These are phyloP conservation scores for Neophaeococcomyces aloes DNA, from an alignment of 2,329 filamentous ascomycete genomes.

Conservation along the genomic window DNA sequence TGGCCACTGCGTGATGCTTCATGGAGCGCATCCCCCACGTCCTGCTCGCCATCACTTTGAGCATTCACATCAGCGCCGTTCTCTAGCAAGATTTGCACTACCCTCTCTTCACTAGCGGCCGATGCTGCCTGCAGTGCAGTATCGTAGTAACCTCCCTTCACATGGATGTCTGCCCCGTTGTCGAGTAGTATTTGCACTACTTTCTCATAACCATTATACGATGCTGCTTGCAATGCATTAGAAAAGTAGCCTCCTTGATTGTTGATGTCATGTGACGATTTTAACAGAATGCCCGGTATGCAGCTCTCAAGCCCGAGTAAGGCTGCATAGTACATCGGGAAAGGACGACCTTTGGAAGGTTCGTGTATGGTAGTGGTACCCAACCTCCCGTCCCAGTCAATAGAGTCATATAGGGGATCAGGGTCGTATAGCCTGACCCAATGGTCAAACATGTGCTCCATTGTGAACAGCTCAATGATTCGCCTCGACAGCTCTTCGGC, in stretches of 20 bases:
- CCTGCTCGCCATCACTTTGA: too few relatives aligned
- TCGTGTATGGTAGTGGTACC: background rate
- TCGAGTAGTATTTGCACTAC: conserved; percentile 12
- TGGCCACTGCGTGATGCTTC: conserved; percentile 6
- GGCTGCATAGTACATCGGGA: conserved; percentile 11
- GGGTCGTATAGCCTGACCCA: conserved; percentile 3
- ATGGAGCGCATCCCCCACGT: conserved; percentile 5
- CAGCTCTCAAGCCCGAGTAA: conserved; percentile 10
- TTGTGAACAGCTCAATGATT: background rate
- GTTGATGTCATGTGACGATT: conserved; percentile 8
- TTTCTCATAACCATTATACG: conserved; percentile 8
- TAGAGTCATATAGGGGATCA: too few relatives aligned
- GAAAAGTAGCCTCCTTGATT: conserved; percentile 6
- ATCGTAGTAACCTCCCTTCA: conserved; percentile 1
- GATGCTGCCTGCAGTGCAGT: conserved; percentile 18
- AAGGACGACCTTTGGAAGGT: background rate
- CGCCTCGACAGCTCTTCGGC: background rate
- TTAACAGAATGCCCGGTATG: conserved; percentile 6
- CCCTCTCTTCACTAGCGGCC: conserved; percentile 11
- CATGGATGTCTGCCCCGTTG: conserved; percentile 11
- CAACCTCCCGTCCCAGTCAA: too few relatives aligned
- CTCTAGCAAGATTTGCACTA: conserved; percentile 21
- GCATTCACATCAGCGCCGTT: conserved; percentile 18
- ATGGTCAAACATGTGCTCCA: background rate
- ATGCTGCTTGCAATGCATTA: conserved; percentile 15